Percentiles rank a stretch among this genome's conserved stretches.
These are phyloP conservation scores for Volvox africanus DNA, from an alignment of 139 green algal species.

Conservation along the genomic window DNA sequence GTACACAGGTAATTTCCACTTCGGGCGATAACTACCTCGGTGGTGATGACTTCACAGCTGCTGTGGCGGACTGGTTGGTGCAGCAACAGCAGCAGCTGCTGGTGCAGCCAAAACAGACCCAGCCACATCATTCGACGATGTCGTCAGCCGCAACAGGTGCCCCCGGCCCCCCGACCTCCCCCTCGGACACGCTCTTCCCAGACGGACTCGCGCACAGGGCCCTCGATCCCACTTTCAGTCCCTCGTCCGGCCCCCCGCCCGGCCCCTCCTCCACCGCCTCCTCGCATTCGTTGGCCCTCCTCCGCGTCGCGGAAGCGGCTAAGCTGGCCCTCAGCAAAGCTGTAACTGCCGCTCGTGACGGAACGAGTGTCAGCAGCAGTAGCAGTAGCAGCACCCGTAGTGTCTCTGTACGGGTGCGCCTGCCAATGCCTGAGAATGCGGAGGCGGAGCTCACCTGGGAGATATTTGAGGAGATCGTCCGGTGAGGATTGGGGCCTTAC, in stretches of 20 bases:
- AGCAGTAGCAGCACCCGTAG: not conserved
- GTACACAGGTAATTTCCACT: constrained; percentile 75
- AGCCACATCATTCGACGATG: not conserved
- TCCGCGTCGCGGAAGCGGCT: constrained; percentile 57
- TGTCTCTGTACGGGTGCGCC: not conserved
- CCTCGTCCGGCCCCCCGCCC: not conserved
- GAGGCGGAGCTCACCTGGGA: constrained; percentile 4
- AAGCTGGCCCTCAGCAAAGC: constrained; percentile 55
- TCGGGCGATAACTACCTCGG: constrained; percentile 79
- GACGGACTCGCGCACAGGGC: no score
- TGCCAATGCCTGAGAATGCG: not conserved
- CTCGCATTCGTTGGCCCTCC: constrained; percentile 10
- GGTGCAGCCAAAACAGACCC: no score
- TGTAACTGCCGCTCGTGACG: not conserved
- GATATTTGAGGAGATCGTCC: constrained; percentile 11
- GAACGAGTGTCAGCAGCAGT: not conserved
- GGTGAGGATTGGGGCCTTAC: constrained; percentile 6
- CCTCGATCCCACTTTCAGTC: not conserved
- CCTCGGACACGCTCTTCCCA: not conserved
- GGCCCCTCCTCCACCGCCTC: not conserved
- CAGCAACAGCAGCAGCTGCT: not conserved
- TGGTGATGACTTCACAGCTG: constrained; percentile 83
- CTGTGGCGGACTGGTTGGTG: constrained; percentile 63
- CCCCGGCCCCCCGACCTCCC: not conserved
- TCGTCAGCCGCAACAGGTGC: not conserved